Evolutionary conservation across 495 filamentous ascomycete species (phyloP), one percentile per base, ranked within the genome.

Genomic region (Hypomontagnella submonticulosa): DNA sequence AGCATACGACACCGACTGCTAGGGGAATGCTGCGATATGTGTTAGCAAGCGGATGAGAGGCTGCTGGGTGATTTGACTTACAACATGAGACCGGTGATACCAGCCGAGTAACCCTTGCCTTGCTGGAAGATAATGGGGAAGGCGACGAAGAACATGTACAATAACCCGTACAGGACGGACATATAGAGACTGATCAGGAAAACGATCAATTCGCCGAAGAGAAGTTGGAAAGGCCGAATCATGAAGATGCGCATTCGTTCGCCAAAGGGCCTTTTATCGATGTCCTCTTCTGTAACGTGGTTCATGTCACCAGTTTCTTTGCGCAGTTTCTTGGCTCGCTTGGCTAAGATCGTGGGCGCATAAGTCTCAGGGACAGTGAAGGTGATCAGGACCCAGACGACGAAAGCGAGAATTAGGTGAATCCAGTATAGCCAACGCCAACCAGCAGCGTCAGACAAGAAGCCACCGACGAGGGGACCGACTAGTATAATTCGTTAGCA

Each of bases 391-490:
- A 88, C 61, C 83, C 88, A 93, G 44, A 88, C 81, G 46, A 87
- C 73, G 38, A 83, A 85, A 46, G 87, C 70, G 32, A 92, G 61
- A 62, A 94, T 94, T 13, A 92, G 76, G 55, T 91, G 89, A 56
- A 93, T 80, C 90, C 90, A 93, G 79, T 93, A 94, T 2, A 94
- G 80, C 91, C 91, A 96, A 57, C 89, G 79, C 92, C 92, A 96
- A 50, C 88, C 89, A 0, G 78, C 77, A 3, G 83, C 83, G 65
- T 91, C 88, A 10, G 81, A 80, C 4, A 95, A 76, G 74, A 87
- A 92, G 40, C 92, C 92, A 73, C 92, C 91, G 19, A 88, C 81
- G 5, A 96, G 83, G 8, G 91, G 91, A 63, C 87, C 87, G 59
- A 85, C 77, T 79, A 43, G 40, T 13, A 12, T 1, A 36, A 12